These are phyloP conservation scores for Priceomyces medius DNA, from an alignment of 805 yeast species.

Conservation along the genomic window DNA sequence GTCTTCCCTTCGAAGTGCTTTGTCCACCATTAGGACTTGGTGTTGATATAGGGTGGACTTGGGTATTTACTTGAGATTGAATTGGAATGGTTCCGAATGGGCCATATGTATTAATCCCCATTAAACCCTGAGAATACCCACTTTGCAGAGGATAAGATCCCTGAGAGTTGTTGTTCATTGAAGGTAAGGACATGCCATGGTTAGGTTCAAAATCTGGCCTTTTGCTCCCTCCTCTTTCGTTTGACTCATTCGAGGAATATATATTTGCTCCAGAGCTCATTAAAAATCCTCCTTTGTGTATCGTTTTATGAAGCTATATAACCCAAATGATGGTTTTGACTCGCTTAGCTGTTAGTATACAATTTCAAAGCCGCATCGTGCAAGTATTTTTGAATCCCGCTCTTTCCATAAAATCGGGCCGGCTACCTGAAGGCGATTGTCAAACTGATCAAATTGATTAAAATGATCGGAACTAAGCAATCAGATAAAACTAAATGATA, in stretches of 20 bases:
- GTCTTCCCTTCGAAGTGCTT: slow-evolving; percentile 16
- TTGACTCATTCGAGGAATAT: slow-evolving; percentile 4
- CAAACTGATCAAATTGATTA: too few relatives aligned
- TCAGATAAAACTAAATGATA: too few relatives aligned
- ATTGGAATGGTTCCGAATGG: background rate
- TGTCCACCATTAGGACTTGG: background rate
- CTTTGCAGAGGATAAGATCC: background rate
- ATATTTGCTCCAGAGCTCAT: background rate
- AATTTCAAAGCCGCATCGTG: too few relatives aligned
- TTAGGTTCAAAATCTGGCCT: background rate
- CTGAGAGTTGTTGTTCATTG: background rate
- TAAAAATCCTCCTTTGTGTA: too few relatives aligned
- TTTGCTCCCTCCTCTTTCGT: slow-evolving; percentile 1
- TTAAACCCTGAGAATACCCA: background rate
- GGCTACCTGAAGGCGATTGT: too few relatives aligned
- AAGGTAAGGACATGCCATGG: background rate
- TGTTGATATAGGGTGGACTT: background rate
- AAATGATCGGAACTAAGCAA: too few relatives aligned
- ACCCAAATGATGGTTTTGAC: too few relatives aligned
- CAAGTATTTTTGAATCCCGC: too few relatives aligned
- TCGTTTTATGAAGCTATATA: too few relatives aligned
- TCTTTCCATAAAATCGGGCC: too few relatives aligned
- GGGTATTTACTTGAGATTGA: background rate
- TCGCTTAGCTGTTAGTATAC: too few relatives aligned
- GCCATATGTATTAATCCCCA: background rate